A percentile compares a stretch with the other conserved stretches of the same genome.
These are phyloP conservation scores for Paramecium pentaurelia DNA, from an alignment of 73 alveolate genomes.

Conservation along the genomic window DNA sequence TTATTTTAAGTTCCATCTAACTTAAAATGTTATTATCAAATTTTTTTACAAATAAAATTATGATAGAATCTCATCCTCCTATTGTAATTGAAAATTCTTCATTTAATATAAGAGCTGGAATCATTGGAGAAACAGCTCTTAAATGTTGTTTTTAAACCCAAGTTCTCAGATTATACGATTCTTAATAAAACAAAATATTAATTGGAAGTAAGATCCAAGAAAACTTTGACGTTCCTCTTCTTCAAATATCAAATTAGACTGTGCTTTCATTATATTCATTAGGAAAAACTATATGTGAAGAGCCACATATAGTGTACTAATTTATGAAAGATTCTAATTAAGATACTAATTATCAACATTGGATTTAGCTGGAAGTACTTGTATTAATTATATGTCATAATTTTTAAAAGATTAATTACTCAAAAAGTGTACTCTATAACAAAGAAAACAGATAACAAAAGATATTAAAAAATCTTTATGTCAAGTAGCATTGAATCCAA, in stretches of 20 bases:
- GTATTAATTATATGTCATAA: conserved; percentile 81
- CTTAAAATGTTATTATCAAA: not conserved
- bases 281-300: conserved; percentile 95
- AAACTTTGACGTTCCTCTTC: conserved; percentile 92
- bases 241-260: conserved; percentile 90
- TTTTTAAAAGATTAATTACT: conserved; percentile 80
- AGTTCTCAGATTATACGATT: conserved; percentile 95
- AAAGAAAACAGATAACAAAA: conserved; percentile 82
- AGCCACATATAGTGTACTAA: conserved; percentile 96
- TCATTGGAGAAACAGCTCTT: conserved; percentile 97
- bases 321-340: conserved; percentile 95
- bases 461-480: conserved; percentile 90
- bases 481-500: conserved; percentile 86
- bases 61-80: conserved; percentile 38
- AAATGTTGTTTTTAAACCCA: conserved; percentile 94
- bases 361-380: conserved; percentile 92
- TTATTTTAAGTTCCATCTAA: not conserved
- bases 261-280: conserved; percentile 92
- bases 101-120: conserved; percentile 92
- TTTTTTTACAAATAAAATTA: not conserved
- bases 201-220: conserved; percentile 98
- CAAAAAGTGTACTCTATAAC: conserved; percentile 67
- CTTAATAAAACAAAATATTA: conserved; percentile 89
- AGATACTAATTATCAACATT: conserved; percentile 74
- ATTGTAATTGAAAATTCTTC: conserved; percentile 65